Evolutionary conservation across 163 green algal genomes (phyloP).

Genomic region (Chloroidium sp.): DNA sequence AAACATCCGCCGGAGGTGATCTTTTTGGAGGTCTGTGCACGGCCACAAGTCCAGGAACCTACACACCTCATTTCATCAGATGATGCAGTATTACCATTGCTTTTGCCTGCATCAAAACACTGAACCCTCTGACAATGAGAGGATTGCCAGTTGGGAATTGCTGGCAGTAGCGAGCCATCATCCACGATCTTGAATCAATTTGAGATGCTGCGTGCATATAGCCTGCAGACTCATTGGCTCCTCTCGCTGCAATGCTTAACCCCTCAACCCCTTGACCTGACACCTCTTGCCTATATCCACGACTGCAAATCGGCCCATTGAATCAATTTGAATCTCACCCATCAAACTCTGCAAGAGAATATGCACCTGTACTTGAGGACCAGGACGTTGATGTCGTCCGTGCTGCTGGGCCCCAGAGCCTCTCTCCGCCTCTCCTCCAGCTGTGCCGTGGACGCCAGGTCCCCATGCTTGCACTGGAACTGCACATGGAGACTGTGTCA

Average conservation of each 20-base stretch:
- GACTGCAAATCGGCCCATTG: too few species aligned
- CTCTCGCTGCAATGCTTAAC: not conserved
- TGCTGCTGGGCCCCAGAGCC: constrained; percentile 16
- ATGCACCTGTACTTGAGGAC: constrained; percentile 41
- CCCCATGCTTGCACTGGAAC: constrained; percentile 20
- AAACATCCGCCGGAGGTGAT: constrained; percentile 32
- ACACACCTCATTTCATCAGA: not conserved
- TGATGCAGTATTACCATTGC: not conserved
- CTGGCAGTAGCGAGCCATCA: too few species aligned
- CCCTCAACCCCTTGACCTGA: too few species aligned
- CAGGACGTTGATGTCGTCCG: constrained; percentile 20
- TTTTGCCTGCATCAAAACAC: not conserved
- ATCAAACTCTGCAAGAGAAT: not conserved
- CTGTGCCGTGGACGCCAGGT: constrained; percentile 7
- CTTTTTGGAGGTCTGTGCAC: constrained; percentile 12
- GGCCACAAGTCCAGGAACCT: constrained; percentile 25
- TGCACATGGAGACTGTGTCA: not conserved
- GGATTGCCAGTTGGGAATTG: too few species aligned
- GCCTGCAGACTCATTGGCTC: not conserved
- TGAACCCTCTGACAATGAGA: not conserved
- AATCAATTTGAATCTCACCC: too few species aligned
- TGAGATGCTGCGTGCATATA: not conserved
- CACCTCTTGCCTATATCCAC: too few species aligned
- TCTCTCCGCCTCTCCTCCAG: constrained; percentile 30
- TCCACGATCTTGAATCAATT: not conserved